Conservation (phyloP, 2,329 filamentous ascomycete genomes). For the Aspergillus phoenicis region DNA sequence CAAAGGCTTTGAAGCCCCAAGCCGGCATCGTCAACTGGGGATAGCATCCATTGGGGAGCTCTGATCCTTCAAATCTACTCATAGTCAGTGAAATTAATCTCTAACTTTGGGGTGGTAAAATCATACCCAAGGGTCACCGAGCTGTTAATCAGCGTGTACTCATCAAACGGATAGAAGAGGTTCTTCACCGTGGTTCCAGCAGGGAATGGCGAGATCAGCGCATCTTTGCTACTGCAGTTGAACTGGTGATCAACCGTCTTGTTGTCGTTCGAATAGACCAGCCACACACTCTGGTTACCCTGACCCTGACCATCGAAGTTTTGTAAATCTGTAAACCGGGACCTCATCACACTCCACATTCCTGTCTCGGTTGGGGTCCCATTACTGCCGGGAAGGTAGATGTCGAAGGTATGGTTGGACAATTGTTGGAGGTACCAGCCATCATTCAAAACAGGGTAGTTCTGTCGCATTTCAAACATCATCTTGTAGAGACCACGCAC, state of each 20-base stretch:
- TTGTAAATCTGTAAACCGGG: conserved; percentile 53
- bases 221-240: conserved; percentile 53
- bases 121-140: conserved; percentile 43
- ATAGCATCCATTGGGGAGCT: conserved; percentile 57
- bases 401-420: conserved; percentile 56
- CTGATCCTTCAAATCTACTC: conserved; percentile 44
- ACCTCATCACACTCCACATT: conserved; percentile 59
- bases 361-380: conserved; percentile 57
- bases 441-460: conserved; percentile 62
- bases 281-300: conserved; percentile 51
- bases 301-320: conserved; percentile 29
- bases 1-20: conserved; percentile 62
- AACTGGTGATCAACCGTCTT: conserved; percentile 56
- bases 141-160: conserved; percentile 52
- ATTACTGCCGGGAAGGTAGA: conserved; percentile 55
- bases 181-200: conserved; percentile 60
- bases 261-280: conserved; percentile 49
- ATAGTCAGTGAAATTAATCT: background rate
- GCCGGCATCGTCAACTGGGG: conserved; percentile 53
- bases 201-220: conserved; percentile 59
- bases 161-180: conserved; percentile 62
- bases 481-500: conserved; percentile 61
- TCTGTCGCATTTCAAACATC: conserved; percentile 60
- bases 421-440: conserved; percentile 58
- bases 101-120: background rate